phyloP scores from a whole-genome alignment of 495 filamentous ascomycete species.

The Aspergillus bridgeri region DNA sequence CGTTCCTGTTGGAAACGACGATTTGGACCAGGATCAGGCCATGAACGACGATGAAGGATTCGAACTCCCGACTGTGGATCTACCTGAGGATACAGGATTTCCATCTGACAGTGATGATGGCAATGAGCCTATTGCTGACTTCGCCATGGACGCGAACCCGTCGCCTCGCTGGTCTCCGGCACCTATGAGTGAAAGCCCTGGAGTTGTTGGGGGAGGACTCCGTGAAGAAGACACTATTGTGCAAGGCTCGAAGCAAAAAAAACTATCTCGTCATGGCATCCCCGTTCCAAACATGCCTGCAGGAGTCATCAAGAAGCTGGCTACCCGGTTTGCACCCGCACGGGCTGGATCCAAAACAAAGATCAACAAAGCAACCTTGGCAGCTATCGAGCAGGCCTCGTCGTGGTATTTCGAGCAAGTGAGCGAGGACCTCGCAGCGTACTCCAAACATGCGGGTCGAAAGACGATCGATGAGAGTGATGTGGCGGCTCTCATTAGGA shows the following conservation, averaged over 20 bases:
- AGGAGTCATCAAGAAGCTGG: constrained; percentile 69
- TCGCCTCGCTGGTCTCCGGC: constrained; percentile 23
- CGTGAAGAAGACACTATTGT: constrained; percentile 31
- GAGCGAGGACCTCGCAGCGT: constrained; percentile 71
- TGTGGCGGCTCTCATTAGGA: constrained; percentile 74
- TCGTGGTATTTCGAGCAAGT: constrained; percentile 89
- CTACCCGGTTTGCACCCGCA: constrained; percentile 63
- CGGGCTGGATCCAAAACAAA: constrained; percentile 57
- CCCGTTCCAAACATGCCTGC: constrained; percentile 70
- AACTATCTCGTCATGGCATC: constrained; percentile 69
- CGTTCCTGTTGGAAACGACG: constrained; percentile 26
- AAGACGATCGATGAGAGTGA: constrained; percentile 85
- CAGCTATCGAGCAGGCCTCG: constrained; percentile 70
- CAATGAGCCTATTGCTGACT: constrained; percentile 23
- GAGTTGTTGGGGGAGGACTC: constrained; percentile 40
- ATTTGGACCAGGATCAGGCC: constrained; percentile 27
- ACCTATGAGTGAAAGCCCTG: constrained; percentile 32
- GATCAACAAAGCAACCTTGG: constrained; percentile 68
- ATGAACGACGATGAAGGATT: constrained; percentile 41
- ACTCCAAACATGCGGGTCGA: constrained; percentile 76
- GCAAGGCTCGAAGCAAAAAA: constrained; percentile 41
- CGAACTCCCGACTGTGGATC: constrained; percentile 30
- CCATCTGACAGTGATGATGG: constrained; percentile 24
- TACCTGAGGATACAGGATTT: constrained; percentile 25
- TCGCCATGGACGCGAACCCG: constrained; percentile 30